These are phyloP conservation scores for Nepenthes alata DNA, from an alignment of 179 eudicot genomes.

Conservation along the genomic window DNA sequence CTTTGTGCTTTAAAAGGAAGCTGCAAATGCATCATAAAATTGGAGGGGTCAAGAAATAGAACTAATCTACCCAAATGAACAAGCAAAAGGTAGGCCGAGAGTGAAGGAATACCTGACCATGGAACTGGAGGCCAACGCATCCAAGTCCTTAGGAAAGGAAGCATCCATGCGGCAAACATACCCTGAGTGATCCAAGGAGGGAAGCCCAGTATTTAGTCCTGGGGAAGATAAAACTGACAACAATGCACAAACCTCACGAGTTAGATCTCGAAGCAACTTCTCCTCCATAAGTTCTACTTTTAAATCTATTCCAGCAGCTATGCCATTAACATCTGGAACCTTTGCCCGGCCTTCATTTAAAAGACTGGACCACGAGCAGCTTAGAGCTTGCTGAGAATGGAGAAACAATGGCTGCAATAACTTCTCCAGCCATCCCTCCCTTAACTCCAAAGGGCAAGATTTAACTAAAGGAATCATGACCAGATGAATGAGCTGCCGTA, in stretches of 20 bases:
- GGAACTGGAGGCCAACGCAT: slow-evolving; percentile 52
- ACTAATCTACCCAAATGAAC: neutral
- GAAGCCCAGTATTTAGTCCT: slow-evolving; percentile 64
- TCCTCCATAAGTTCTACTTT: slow-evolving; percentile 98
- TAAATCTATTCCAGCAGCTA: slow-evolving; percentile 53
- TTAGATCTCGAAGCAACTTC: slow-evolving; percentile 79
- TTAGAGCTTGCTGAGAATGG: slow-evolving; percentile 52
- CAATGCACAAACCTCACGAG: slow-evolving; percentile 78
- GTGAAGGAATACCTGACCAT: slow-evolving; percentile 53
- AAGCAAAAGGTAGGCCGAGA: neutral
- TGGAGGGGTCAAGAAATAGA: neutral
- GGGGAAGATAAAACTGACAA: slow-evolving; percentile 60
- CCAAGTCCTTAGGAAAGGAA: slow-evolving; percentile 55
- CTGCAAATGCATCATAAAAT: slow-evolving; percentile 32
- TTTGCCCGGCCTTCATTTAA: slow-evolving; percentile 76
- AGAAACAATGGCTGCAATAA: slow-evolving; percentile 68
- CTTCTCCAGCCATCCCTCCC: slow-evolving; percentile 75
- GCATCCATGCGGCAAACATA: slow-evolving; percentile 47
- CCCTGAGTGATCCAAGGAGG: slow-evolving; percentile 61
- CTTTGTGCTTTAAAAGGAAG: slow-evolving; percentile 51
- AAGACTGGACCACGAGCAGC: slow-evolving; percentile 79
- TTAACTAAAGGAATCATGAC: slow-evolving; percentile 62
- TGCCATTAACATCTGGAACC: slow-evolving; percentile 69
- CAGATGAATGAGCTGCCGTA: slow-evolving; percentile 74
- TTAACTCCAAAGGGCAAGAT: slow-evolving; percentile 55